Base-by-base conservation (phyloP, 805 yeast species). In the Lipomyces chichibuensis region DNA sequence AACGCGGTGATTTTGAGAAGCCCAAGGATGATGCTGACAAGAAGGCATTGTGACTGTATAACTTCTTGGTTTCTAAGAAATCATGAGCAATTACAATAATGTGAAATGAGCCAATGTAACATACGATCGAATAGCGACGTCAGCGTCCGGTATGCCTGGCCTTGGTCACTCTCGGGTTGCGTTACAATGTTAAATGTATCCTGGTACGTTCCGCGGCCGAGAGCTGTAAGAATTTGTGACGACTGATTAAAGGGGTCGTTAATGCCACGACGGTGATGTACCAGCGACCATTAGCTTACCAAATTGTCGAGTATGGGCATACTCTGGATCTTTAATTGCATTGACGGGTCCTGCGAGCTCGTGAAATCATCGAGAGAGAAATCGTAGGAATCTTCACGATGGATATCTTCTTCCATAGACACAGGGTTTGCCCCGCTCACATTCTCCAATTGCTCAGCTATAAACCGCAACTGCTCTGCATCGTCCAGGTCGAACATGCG, bases 221-320 rank as follows among this genome's bases (percentile, higher is more conserved):
- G 85, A 1, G 88, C 81, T 69, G 95, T 82, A 63, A 93, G 80
- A 23, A 93, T 80, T 75, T 93, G 98, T 1, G 92, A 85, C 0
- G 97, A 86, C 62, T 66, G 49, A 39, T 27, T 2, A 49, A 13
- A 17, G 32, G 13, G 46, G 3, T 52, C n/a, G 11, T 7, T 14
- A 11, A n/a, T 17, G 37, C 13, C 49, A 29, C 39, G 4, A 52
- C 20, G 13, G 5, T 14, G 17, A 17, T 25, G 27, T 37, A 53
- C 39, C 25, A 23, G n/a, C 23, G 33, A n/a, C 33, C 33, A 29
- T 27, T 9, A n/a, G 49, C 66, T 8, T 54, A 66, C 70, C 39
- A 93, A 81, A 71, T 91, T 91, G 74, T 92, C 97, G 67, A 93
- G 78, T 0, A 91, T 84, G 0, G 96, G 93, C 54, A 92, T 52